A percentile compares a stretch with the other conserved stretches of the same genome.
Evolutionary conservation across 257 asterid genomes (phyloP).

Genomic region (Plantago elongata): DNA sequence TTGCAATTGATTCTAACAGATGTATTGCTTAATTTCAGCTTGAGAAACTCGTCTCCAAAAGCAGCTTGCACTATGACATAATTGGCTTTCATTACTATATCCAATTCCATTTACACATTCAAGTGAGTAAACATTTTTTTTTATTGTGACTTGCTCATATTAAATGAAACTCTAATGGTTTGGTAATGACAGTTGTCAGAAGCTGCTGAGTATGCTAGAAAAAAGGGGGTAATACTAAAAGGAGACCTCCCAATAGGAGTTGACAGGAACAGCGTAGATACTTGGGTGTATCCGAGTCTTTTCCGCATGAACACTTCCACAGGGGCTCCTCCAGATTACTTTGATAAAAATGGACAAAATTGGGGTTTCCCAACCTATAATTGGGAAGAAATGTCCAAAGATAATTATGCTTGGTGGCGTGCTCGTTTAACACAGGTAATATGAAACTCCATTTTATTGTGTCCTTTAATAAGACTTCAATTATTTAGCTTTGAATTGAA

Average conservation of each 20-base stretch:
- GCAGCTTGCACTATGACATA: conserved; percentile 62
- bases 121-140: conserved; percentile 42
- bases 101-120: conserved; percentile 84
- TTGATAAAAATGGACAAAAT: conserved; percentile 95
- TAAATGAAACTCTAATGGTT: conserved; percentile 15
- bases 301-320: conserved; percentile 96
- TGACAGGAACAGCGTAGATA: conserved; percentile 89
- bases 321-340: conserved; percentile 98
- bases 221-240: conserved; percentile 79
- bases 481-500: not conserved
- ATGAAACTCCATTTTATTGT: conserved; percentile 3
- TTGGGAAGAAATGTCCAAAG: conserved; percentile 99
- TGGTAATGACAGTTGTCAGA: conserved; percentile 61
- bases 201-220: conserved; percentile 89
- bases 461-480: not conserved
- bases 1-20: conserved; percentile 18
- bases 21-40: conserved; percentile 52
- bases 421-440: conserved; percentile 89
- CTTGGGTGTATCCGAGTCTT: conserved; percentile 91
- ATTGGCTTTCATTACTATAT: conserved; percentile 82
- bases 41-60: conserved; percentile 72
- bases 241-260: conserved; percentile 99
- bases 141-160: conserved; percentile 10
- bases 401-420: conserved; percentile 98
- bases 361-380: conserved; percentile 99